Conservation (phyloP, 331 rosid genomes). For the Erythrophleum ivorense region DNA sequence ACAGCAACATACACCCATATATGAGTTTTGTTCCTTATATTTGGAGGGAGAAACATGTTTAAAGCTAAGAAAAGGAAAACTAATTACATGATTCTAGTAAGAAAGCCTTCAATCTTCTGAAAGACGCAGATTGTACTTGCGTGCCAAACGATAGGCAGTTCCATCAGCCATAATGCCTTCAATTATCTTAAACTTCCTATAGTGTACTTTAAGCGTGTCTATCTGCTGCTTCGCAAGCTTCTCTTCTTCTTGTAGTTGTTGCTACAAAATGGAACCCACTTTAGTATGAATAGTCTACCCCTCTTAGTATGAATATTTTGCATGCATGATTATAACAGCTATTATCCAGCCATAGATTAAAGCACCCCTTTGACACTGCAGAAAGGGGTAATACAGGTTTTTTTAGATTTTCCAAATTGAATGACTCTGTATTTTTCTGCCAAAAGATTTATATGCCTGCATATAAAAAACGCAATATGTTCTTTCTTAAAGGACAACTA, state of each 20-base stretch:
- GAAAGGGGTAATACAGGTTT: background rate
- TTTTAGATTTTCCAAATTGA: background rate
- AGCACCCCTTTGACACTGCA: background rate
- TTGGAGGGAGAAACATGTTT: background rate
- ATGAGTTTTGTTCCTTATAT: background rate
- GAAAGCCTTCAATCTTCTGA: too few relatives aligned
- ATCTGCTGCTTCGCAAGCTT: constrained; percentile 68
- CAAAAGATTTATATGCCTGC: background rate
- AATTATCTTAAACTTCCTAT: constrained; percentile 63
- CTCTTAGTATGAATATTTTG: constrained; percentile 13
- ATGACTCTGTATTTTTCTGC: background rate
- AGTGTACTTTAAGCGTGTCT: constrained; percentile 49
- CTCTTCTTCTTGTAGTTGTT: constrained; percentile 62
- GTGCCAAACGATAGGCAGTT: constrained; percentile 60
- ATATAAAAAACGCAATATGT: background rate
- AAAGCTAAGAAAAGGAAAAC: too few relatives aligned
- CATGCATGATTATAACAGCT: background rate
- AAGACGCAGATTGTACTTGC: background rate
- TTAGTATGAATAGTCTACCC: background rate
- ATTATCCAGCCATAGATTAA: background rate
- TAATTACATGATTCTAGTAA: too few relatives aligned
- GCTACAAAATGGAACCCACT: constrained; percentile 43
- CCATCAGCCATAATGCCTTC: constrained; percentile 60
- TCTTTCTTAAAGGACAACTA: background rate
- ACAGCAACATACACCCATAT: background rate